Evolutionary conservation across 2,329 filamentous ascomycete genomes (phyloP).

Genomic region (Parafenestella ontariensis): DNA sequence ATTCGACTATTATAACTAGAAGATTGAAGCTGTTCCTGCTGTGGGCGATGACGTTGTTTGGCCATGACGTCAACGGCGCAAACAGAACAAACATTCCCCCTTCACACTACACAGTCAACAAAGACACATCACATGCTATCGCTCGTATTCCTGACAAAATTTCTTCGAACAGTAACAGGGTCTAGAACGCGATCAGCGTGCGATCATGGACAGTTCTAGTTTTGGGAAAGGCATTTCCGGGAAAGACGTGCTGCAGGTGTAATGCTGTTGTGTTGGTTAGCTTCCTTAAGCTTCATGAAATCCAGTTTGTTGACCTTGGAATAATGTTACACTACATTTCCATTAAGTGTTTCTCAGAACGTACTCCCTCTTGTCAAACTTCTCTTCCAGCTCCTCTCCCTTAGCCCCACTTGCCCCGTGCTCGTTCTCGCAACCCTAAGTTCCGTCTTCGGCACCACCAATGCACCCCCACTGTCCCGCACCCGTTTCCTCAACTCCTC

Average conservation of each 20-base stretch:
- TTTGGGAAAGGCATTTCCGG: too few relatives aligned
- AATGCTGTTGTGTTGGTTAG: too few relatives aligned
- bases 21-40: not conserved
- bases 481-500: constrained; percentile 27
- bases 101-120: too few relatives aligned
- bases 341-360: constrained; percentile 24
- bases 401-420: constrained; percentile 4
- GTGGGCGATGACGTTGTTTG: not conserved
- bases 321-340: not conserved
- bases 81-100: not conserved
- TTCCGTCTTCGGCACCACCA: constrained; percentile 35
- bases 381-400: constrained; percentile 25
- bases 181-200: too few relatives aligned
- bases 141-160: not conserved
- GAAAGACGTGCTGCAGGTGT: too few relatives aligned
- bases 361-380: constrained; percentile 37
- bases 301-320: not conserved
- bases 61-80: not conserved
- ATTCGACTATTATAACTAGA: not conserved
- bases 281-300: not conserved
- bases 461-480: constrained; percentile 26
- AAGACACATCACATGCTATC: not conserved
- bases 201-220: too few relatives aligned
- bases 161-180: too few relatives aligned
- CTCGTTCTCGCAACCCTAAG: constrained; percentile 29